These are phyloP conservation scores for Talaromyces sp. DNA, from an alignment of 2,329 filamentous ascomycete species.

Conservation along the genomic window DNA sequence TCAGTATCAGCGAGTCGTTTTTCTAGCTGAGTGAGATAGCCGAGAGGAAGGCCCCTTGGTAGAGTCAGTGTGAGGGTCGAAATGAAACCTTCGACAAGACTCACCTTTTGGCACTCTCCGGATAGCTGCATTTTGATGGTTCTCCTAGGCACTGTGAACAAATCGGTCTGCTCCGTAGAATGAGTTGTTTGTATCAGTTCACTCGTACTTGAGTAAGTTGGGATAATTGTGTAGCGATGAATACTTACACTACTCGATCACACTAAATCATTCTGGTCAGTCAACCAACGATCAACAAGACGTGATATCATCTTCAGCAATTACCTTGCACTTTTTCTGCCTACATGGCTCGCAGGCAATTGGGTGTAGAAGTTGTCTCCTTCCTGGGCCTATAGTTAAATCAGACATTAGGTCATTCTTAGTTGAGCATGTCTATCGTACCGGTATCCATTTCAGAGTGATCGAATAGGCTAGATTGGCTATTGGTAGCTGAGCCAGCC, in stretches of 20 bases:
- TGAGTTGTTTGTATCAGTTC: not conserved
- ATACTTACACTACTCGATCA: not conserved
- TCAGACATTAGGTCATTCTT: not conserved
- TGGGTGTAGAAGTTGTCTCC: not conserved
- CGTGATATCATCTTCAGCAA: not conserved
- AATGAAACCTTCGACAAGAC: not conserved
- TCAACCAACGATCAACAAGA: not conserved
- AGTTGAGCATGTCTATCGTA: not conserved
- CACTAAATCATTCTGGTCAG: not conserved
- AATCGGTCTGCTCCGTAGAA: not conserved
- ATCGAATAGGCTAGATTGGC: not conserved
- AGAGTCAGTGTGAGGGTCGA: not conserved
- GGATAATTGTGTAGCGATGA: not conserved
- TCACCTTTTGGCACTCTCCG: not conserved
- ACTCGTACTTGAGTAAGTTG: not conserved
- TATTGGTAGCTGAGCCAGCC: not conserved
- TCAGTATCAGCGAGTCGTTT: slow-evolving; percentile 34
- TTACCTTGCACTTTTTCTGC: not conserved
- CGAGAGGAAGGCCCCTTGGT: slow-evolving; percentile 17
- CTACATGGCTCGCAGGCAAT: not conserved
- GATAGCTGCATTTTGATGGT: not conserved
- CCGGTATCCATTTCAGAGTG: not conserved
- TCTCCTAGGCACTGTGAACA: not conserved
- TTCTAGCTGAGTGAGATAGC: slow-evolving; percentile 41
- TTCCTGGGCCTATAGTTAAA: not conserved